These are phyloP conservation scores for Cornus controversa DNA, from an alignment of 148 eudicot genomes.

Conservation along the genomic window DNA sequence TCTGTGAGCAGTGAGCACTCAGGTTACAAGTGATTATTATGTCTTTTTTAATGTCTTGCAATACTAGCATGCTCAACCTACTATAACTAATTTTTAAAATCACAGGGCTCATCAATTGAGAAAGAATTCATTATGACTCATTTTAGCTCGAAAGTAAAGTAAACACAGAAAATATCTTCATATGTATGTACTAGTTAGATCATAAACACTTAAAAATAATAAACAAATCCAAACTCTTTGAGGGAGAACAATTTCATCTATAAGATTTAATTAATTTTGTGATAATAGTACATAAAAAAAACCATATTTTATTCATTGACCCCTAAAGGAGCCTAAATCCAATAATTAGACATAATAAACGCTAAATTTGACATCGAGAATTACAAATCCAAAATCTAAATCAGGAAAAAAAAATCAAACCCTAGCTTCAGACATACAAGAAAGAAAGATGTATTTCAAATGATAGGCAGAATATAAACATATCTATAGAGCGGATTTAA, in stretches of 20 bases:
- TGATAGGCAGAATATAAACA: neutral
- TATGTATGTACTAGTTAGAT: neutral
- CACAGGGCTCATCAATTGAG: neutral
- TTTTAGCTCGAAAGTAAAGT: too few species aligned
- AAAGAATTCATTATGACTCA: too few species aligned
- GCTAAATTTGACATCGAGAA: neutral
- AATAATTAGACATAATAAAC: too few species aligned
- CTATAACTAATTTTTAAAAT: too few species aligned
- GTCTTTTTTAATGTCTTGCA: too few species aligned
- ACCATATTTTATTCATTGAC: too few species aligned
- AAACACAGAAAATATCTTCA: neutral
- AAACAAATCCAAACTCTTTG: neutral
- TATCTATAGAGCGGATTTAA: neutral
- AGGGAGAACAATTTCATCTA: neutral
- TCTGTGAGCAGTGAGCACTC: too few species aligned
- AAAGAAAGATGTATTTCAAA: neutral
- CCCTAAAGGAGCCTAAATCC: too few species aligned
- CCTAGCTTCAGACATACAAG: neutral
- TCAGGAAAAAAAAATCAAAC: neutral
- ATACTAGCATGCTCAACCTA: too few species aligned
- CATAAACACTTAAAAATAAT: neutral
- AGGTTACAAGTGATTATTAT: too few species aligned
- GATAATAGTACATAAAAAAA: too few species aligned
- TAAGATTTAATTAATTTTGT: neutral
- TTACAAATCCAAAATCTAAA: neutral